These are phyloP conservation scores for Beauveria caledonica DNA, from an alignment of 2,329 filamentous ascomycete genomes.

Conservation along the genomic window DNA sequence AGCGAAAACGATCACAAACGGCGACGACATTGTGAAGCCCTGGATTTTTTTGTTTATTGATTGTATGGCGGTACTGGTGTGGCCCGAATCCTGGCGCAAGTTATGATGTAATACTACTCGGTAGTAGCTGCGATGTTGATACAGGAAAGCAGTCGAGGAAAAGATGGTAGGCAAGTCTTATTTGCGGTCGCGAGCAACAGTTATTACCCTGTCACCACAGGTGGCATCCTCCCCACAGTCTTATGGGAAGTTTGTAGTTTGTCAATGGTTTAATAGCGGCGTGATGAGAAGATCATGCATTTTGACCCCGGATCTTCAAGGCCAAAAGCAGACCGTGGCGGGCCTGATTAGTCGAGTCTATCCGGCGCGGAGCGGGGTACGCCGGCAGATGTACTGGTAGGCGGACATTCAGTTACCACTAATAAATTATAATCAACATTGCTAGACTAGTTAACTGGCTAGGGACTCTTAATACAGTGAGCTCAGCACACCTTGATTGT, in stretches of 20 bases:
- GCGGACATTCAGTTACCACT: too few species aligned
- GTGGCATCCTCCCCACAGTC: neutral
- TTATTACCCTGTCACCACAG: too few species aligned
- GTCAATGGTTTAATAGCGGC: neutral
- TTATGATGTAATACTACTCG: too few species aligned
- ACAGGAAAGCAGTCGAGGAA: too few species aligned
- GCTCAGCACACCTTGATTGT: neutral
- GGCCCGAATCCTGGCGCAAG: too few species aligned
- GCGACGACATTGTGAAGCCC: neutral
- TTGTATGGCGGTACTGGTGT: neutral
- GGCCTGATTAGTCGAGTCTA: neutral
- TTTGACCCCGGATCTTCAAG: neutral
- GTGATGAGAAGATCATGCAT: neutral
- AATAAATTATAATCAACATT: too few species aligned
- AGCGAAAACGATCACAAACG: neutral
- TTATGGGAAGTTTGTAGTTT: neutral
- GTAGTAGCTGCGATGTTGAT: too few species aligned
- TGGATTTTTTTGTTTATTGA: neutral
- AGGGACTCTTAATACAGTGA: neutral
- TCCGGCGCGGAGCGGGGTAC: neutral
- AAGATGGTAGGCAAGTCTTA: too few species aligned
- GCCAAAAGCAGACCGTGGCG: neutral
- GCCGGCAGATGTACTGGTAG: too few species aligned
- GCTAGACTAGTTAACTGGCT: too few species aligned
- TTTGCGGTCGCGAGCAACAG: too few species aligned